phyloP scores from a whole-genome alignment of 2,329 filamentous ascomycete genomes.

The Mariannaea elegans region DNA sequence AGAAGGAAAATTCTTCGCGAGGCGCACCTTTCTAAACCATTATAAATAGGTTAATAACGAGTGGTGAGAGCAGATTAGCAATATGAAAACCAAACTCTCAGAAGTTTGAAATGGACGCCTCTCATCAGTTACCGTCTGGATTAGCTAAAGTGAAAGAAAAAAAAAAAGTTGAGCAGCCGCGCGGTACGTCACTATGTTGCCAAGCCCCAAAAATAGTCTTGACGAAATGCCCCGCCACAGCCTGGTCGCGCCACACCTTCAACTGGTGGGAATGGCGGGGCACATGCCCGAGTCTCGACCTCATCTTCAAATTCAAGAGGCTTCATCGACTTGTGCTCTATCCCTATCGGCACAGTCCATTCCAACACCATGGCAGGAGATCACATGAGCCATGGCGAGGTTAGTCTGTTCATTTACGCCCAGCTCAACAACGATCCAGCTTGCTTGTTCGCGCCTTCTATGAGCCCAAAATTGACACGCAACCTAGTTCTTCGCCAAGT shows the following conservation, averaged over 20 bases:
- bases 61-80: neutral
- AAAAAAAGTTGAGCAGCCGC: conserved; percentile 4
- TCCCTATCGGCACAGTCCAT: conserved; percentile 3
- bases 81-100: neutral
- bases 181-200: conserved; percentile 7
- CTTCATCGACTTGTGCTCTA: conserved; percentile 17
- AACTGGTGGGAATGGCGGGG: conserved; percentile 34
- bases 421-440: neutral
- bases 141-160: neutral
- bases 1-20: neutral
- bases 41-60: neutral
- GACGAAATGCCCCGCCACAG: conserved; percentile 16
- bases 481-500: conserved; percentile 75
- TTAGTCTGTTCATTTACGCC: conserved; percentile 13
- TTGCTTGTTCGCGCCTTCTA: neutral
- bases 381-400: conserved; percentile 41
- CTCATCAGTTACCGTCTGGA: neutral
- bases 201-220: neutral
- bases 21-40: no score
- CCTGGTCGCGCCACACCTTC: conserved; percentile 17
- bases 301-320: conserved; percentile 23
- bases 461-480: conserved; percentile 17
- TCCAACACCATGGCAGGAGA: conserved; percentile 31
- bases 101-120: neutral
- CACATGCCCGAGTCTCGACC: conserved; percentile 28